Evolutionary conservation across 2,329 filamentous ascomycete species (phyloP), one percentile per base, ranked within the genome.

Genomic region (Epichloe scottii): DNA sequence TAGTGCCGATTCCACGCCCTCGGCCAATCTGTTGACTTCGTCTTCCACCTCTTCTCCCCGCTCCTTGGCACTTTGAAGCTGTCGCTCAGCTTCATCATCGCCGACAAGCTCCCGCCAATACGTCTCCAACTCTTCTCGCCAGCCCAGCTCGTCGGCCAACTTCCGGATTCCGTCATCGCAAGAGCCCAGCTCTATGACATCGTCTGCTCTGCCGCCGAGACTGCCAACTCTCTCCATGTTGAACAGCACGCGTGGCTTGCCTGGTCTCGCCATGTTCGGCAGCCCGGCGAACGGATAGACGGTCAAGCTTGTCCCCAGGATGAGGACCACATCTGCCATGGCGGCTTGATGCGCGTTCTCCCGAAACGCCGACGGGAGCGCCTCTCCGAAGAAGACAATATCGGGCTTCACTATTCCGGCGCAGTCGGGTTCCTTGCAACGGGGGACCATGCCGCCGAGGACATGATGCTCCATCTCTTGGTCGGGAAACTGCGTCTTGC

Each of bases 301-400:
- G 0, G 75, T 81, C 53, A 97, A 69, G 60, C 89, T 95, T 0
- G 91, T 96, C 2, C 93, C 93, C 72, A 96, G 83, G 21, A 96
- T 77, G 49, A 97, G 84, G 41, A 85, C 78, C 2, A 96, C 69
- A 62, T 95, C 89, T 0, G 88, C 86, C 59, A 76, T 68, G 2
- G 68, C 69, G 0, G 80, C 76, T 12, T 84, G 66, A 40, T 70
- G 54, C 8, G 63, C 58, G 26, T 68, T 64, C 21, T 64, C 55
- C 0, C 62, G 59, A 51, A 73, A 73, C 0, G 56, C 55, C 39
- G 61, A 58, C 0, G 70, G 70, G 3, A 90, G 68, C 1, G 77
- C 67, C 64, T 90, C 89, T 48, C 89, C 89, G 59, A 95, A 96
- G 69, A 96, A 96, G 35, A 95, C 89, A 62, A 96, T 95, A 60